Conservation (phyloP, 1,284 basidiomycete species). For the Vanrija humicola region DNA sequence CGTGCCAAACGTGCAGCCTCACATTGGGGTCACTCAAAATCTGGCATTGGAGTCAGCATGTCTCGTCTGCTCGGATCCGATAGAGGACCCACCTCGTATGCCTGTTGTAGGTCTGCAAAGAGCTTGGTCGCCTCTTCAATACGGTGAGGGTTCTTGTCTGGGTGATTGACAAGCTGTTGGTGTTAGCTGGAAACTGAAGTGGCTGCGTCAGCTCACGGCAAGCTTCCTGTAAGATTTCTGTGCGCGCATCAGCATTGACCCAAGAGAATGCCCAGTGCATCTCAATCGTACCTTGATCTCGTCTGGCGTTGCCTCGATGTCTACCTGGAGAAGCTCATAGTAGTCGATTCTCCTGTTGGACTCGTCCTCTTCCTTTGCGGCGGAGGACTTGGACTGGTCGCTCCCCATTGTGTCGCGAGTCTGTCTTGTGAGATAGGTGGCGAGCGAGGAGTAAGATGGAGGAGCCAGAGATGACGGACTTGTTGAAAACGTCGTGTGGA, state of each 20-base stretch:
- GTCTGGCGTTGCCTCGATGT: conserved; percentile 73
- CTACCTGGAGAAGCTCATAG: conserved; percentile 72
- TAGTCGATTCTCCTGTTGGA: conserved; percentile 56
- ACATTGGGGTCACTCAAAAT: conserved; percentile 89
- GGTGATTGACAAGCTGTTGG: conserved; percentile 69
- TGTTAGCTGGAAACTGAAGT: not conserved
- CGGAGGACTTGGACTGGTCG: conserved; percentile 34
- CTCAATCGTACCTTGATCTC: conserved; percentile 69
- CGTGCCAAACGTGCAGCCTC: no score
- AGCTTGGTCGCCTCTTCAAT: conserved; percentile 80
- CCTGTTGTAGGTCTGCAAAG: conserved; percentile 86
- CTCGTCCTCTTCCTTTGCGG: not conserved
- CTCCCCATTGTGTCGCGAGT: conserved; percentile 33
- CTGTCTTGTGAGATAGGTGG: not conserved
- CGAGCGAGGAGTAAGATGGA: not conserved
- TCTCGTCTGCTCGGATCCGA: no score
- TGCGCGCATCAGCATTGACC: conserved; percentile 3
- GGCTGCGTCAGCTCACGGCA: conserved; percentile 51
- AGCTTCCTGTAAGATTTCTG: conserved; percentile 77
- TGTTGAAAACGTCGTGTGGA: not conserved
- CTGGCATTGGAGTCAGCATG: conserved; percentile 46
- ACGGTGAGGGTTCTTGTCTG: conserved; percentile 80
- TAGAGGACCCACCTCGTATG: conserved; percentile 69
- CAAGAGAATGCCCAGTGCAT: not conserved
- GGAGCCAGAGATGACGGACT: not conserved